Conservation (phyloP, 2,329 filamentous ascomycete species). For the Teratosphaeria pseudoeucalypti region DNA sequence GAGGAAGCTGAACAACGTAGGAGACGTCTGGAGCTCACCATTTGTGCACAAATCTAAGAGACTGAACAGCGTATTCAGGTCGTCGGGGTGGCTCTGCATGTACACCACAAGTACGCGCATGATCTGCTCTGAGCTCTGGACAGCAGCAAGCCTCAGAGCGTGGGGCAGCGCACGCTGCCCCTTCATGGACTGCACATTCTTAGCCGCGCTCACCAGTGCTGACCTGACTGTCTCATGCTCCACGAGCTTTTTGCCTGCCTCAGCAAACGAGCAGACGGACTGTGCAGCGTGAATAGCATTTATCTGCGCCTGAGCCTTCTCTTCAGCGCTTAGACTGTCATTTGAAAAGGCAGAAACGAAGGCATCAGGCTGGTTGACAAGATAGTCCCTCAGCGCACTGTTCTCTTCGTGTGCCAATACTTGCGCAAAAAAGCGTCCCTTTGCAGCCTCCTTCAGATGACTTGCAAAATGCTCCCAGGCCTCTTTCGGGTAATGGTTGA, state of each 20-base stretch:
- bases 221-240: slow-evolving; percentile 47
- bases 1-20: slow-evolving; percentile 69
- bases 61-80: slow-evolving; percentile 67
- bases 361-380: slow-evolving; percentile 61
- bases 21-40: slow-evolving; percentile 68
- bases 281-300: slow-evolving; percentile 81
- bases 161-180: slow-evolving; percentile 58
- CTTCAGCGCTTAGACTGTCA: slow-evolving; percentile 45
- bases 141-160: slow-evolving; percentile 67
- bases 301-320: slow-evolving; percentile 66
- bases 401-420: slow-evolving; percentile 69
- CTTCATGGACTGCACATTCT: slow-evolving; percentile 67
- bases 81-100: slow-evolving; percentile 56
- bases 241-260: slow-evolving; percentile 56
- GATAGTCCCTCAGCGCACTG: slow-evolving; percentile 60
- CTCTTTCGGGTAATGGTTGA: slow-evolving; percentile 87
- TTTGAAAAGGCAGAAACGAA: slow-evolving; percentile 54
- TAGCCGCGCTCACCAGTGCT: slow-evolving; percentile 54
- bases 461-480: slow-evolving; percentile 71
- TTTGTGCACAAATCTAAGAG: slow-evolving; percentile 75
- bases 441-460: slow-evolving; percentile 72
- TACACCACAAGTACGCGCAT: slow-evolving; percentile 78
- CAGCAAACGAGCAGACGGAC: slow-evolving; percentile 59
- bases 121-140: slow-evolving; percentile 80
- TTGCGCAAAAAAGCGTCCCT: slow-evolving; percentile 85